Evolutionary conservation across 2,329 filamentous ascomycete genomes (phyloP), one percentile per base, ranked within the genome.

Genomic region (Claviceps humidiphila): DNA sequence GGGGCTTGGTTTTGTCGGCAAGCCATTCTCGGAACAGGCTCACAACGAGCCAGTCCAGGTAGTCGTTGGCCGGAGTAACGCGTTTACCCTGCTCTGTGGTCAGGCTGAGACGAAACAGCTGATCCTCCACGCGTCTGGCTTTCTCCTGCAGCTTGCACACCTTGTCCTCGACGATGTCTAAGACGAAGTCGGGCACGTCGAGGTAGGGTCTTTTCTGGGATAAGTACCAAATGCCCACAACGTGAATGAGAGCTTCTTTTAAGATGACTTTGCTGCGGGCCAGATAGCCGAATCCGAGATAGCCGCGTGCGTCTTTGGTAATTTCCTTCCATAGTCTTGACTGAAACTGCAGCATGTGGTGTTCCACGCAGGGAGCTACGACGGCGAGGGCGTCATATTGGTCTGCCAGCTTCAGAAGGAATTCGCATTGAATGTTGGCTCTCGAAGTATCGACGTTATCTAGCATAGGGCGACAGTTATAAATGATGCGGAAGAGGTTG

Each of bases 361-460:
- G 26, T 26, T 26, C 26, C 26, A 26, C 26, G 1, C 26, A 26
- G 26, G 26, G 26, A 8, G 7, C 7, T 26, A 26, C 26, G 26
- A 26, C 26, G 26, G 26, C 6, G 26, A 26, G 26, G 26, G 26
- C 26, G 7, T 26, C 26, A 26, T 26, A 26, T 26, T 26, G 26
- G 26, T 26, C 26, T 7, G 26, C 26, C 26, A 26, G 26, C 26
- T 8, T 26, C 26, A 97, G 78, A 2, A 97, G 78, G 13, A 87
- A 85, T 69, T 95, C 95, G 77, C 89, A 95, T 68, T 96, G 89
- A 43, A 93, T 84, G 64, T 96, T 96, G 24, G 90, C 89, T 55
- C 89, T 85, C 51, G 89, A 89, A 57, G 96, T 95, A 66, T 93
- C 94, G 66, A 93, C 77, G 30, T 80, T 78, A 68, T 95, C 90